Evolutionary conservation across 176 grass and related monocot species (phyloP), one percentile per base, ranked within the genome.

Genomic region (Paspalum vaginatum): DNA sequence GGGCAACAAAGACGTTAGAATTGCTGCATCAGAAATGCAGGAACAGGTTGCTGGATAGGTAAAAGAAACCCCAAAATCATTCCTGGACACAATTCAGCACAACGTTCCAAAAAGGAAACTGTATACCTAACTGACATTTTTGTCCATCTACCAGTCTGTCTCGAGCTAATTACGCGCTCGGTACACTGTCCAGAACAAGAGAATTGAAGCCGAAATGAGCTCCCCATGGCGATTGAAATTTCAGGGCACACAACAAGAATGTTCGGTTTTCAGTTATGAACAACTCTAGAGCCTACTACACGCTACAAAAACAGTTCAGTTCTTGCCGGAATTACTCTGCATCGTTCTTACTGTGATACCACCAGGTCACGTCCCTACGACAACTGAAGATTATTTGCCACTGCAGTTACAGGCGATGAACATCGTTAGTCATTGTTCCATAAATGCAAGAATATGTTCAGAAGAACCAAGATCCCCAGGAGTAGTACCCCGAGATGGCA

Each of bases 401-500:
- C 77, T 89, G 77, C 70, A 81, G 70, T 57, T 22, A 54, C 47
- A 85, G 51, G 16, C 11, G 5, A 32, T 47, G 2, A 14, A 46
- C 11, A 67, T 8, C 8, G 2, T 75, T 8, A 83, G 32, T 65
- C 54, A 54, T 3, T 18, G 55, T 45, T 58, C 9, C 49, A 39
- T 6, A 61, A 68, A 60, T 48, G 24, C 26, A 47, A 38, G 17
- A 68, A 67, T 20, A 73, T 39, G 6, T 79, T 79, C 24, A 77
- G 65, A 68, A 77, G 9, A 58, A 38, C 37, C 15, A 17, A 50
- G 69, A 26, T 9, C 44, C 18, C 8, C 37, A 17, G 50, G 4
- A 26, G 12, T 13, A 68, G 49, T 15, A 84, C 87, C 87, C 85
- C 14, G 46, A 25, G 77, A 81, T 24, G 82, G 32, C 24, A 62